Base-by-base conservation (phyloP, 371 early-diverging fungal species). In the Batkoa obscura region DNA sequence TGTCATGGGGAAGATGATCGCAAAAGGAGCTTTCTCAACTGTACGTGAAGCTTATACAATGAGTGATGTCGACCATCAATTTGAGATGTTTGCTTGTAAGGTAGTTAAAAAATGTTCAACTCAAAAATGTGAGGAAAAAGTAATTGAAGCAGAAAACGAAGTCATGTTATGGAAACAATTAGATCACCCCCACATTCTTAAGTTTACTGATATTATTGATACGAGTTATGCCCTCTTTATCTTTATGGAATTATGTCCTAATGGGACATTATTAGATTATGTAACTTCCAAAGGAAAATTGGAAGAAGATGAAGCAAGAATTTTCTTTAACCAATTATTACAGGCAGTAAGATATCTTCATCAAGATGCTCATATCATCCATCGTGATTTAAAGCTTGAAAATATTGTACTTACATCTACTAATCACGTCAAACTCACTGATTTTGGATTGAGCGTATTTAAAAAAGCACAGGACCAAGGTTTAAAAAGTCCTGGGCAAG, bases 301-400 rank as follows among this genome's bases (percentile, higher is more conserved):
- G 15, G 41, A 63, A 0, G 78, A 81, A 60, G 59, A 60, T 35
- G 59, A 69, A 31, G 77, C 77, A 0, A 58, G 71, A 2, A 37
- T 43, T 3, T 64, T 80, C 23, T 84, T 89, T 58, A 58, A 66
- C n/a, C 86, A 90, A 60, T 56, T 92, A 0, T 68, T 76, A 5
- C 63, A 72, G 9, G 89, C 86, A 2, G 61, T 97, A 0, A 61
- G 69, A 17, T 92, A 92, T 63, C 60, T 93, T 43, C 98, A 97
- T 66, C 61, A 66, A 2, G 76, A 84, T 15, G 69, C 67, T 33
- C 60, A 73, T 8, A 73, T 94, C 15, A 79, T 82, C 23, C 95
- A 97, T 66, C 78, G 88, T 51, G 98, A 97, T 66, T 63, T 97
- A 49, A 97, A 97, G 67, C 72, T 86, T 32, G 98, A 97, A 57